A percentile compares a stretch with the other conserved stretches of the same genome.
Evolutionary conservation across 306 rosid genomes (phyloP).

Genomic region (Pterocarpus macrocarpus): DNA sequence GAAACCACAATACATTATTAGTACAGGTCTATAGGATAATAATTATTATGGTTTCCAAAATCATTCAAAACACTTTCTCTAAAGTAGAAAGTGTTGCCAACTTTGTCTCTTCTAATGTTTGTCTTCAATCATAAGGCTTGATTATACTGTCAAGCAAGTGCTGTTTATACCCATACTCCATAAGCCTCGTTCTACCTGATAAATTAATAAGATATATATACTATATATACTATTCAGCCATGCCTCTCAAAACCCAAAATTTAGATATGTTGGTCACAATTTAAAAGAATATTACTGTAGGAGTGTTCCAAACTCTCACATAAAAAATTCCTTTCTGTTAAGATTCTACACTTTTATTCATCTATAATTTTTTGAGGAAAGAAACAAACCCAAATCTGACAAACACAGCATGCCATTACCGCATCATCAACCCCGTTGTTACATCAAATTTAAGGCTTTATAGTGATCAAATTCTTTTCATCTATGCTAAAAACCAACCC

Average conservation of each 20-base stretch:
- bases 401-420: conserved; percentile 51
- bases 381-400: conserved; percentile 57
- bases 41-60: conserved; percentile 13
- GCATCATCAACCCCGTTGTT: conserved; percentile 50
- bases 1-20: neutral
- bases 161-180: conserved; percentile 4
- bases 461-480: conserved; percentile 18
- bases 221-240: neutral
- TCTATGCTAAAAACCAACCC: conserved; percentile 49
- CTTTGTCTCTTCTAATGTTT: conserved; percentile 46
- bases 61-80: conserved; percentile 18
- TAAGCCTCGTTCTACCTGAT: conserved; percentile 16
- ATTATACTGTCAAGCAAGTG: conserved; percentile 8
- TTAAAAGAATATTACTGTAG: neutral
- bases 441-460: conserved; percentile 35
- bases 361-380: conserved; percentile 24
- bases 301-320: conserved; percentile 3
- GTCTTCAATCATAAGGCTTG: conserved; percentile 30
- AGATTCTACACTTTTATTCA: conserved; percentile 43
- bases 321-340: conserved; percentile 32
- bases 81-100: conserved; percentile 32
- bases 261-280: conserved; percentile 25
- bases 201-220: neutral
- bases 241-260: conserved; percentile 25
- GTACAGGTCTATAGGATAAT: neutral